A percentile compares a stretch with the other conserved stretches of the same genome.
Evolutionary conservation across 2,329 filamentous ascomycete genomes (phyloP).

Genomic region (Trichoderma brevicompactum): DNA sequence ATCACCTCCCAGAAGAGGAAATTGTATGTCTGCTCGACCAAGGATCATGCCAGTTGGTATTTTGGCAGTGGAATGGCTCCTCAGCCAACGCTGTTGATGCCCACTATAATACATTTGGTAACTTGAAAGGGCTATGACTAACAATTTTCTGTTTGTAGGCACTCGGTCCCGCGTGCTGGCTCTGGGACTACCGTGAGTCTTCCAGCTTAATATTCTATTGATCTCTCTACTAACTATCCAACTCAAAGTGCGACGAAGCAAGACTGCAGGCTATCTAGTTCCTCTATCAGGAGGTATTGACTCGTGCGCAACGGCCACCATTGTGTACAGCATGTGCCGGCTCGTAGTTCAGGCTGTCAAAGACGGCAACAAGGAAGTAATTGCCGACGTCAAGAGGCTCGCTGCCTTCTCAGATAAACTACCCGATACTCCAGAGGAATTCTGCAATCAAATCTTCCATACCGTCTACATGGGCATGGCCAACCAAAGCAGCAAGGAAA

Average conservation of each 20-base stretch:
- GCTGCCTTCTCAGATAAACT: slow-evolving; percentile 29
- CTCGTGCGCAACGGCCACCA: slow-evolving; percentile 50
- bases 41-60: too few species aligned
- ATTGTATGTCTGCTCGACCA: slow-evolving; percentile 45
- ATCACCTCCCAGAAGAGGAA: slow-evolving; percentile 67
- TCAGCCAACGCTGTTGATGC: too few species aligned
- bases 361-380: slow-evolving; percentile 36
- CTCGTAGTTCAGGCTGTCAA: slow-evolving; percentile 59
- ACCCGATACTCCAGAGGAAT: slow-evolving; percentile 49
- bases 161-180: slow-evolving; percentile 65
- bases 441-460: slow-evolving; percentile 11
- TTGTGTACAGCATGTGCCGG: slow-evolving; percentile 56
- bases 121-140: too few species aligned
- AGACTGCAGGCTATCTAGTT: slow-evolving; percentile 58
- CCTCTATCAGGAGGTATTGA: slow-evolving; percentile 62
- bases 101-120: too few species aligned
- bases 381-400: slow-evolving; percentile 37
- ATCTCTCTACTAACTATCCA: background rate
- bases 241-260: slow-evolving; percentile 44
- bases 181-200: slow-evolving; percentile 64
- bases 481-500: slow-evolving; percentile 68
- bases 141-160: slow-evolving; percentile 40
- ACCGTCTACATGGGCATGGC: slow-evolving; percentile 56
- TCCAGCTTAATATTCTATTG: background rate
- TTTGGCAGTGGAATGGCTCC: too few species aligned